Evolutionary conservation across 352 stramenopile genomes (phyloP).

Genomic region (Phytophthora multivora): DNA sequence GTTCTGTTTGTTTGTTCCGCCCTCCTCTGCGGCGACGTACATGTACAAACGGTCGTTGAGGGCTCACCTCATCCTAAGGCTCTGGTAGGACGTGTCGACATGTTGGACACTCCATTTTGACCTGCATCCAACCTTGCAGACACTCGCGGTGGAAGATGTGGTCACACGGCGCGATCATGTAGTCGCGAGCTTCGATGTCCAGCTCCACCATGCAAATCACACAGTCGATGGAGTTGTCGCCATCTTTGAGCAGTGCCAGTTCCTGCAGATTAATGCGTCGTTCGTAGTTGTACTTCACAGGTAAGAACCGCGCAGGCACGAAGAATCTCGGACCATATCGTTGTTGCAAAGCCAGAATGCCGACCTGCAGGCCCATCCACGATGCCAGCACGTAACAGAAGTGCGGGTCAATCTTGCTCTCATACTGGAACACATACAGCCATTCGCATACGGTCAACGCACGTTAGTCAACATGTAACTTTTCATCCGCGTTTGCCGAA

Average conservation of each 20-base stretch:
- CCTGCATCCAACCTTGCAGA: slow-evolving; percentile 96
- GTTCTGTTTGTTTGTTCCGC: slow-evolving; percentile 29
- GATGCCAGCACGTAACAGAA: slow-evolving; percentile 82
- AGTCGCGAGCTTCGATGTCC: slow-evolving; percentile 81
- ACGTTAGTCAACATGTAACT: slow-evolving; percentile 13
- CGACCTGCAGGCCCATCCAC: slow-evolving; percentile 94
- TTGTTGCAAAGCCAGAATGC: slow-evolving; percentile 92
- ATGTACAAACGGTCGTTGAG: slow-evolving; percentile 13
- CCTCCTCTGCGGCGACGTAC: slow-evolving; percentile 24
- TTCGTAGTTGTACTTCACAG: slow-evolving; percentile 98
- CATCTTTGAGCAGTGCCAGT: slow-evolving; percentile 67
- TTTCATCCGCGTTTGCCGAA: slow-evolving; percentile 4
- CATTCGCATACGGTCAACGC: slow-evolving; percentile 10
- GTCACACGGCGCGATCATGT: slow-evolving; percentile 97
- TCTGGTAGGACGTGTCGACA: slow-evolving; percentile 91
- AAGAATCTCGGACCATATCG: slow-evolving; percentile 95
- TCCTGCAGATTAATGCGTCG: slow-evolving; percentile 78
- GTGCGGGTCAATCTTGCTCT: slow-evolving; percentile 64
- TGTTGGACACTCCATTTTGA: slow-evolving; percentile 98
- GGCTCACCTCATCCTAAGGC: slow-evolving; percentile 52
- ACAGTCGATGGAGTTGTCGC: slow-evolving; percentile 76
- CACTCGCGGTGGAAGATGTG: slow-evolving; percentile 96
- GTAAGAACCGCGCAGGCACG: slow-evolving; percentile 94
- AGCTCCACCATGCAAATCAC: slow-evolving; percentile 90
- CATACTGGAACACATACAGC: slow-evolving; percentile 48